Evolutionary conservation across 2,329 filamentous ascomycete genomes (phyloP).

Genomic region (Fusarium hainanense): DNA sequence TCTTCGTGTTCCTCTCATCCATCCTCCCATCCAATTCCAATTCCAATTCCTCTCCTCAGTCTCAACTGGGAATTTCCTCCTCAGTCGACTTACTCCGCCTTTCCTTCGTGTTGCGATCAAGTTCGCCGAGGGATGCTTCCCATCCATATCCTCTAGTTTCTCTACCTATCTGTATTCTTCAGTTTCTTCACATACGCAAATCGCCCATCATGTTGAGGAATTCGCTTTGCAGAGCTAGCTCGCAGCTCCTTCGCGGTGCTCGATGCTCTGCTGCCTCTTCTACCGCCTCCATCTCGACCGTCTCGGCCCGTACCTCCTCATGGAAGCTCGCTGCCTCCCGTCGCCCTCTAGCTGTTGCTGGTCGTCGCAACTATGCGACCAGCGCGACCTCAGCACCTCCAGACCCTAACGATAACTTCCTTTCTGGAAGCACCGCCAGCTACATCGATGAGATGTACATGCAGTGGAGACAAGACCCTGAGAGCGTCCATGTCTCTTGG

Average conservation of each 20-base stretch:
- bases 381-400: conserved; percentile 64
- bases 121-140: conserved; percentile 50
- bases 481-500: conserved; percentile 97
- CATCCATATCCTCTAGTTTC: conserved; percentile 39
- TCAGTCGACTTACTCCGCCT: conserved; percentile 61
- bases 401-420: conserved; percentile 94
- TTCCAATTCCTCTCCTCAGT: conserved; percentile 38
- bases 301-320: conserved; percentile 55
- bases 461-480: conserved; percentile 93
- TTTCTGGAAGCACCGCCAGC: conserved; percentile 96
- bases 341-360: conserved; percentile 61
- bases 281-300: conserved; percentile 57
- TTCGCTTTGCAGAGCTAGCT: conserved; percentile 72
- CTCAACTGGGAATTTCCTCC: conserved; percentile 25
- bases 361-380: conserved; percentile 66
- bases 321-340: conserved; percentile 59
- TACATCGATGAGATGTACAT: conserved; percentile 99
- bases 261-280: conserved; percentile 58
- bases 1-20: conserved; percentile 32
- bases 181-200: conserved; percentile 34
- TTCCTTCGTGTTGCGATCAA: conserved; percentile 55
- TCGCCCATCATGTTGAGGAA: conserved; percentile 75
- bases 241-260: conserved; percentile 68
- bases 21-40: conserved; percentile 24
- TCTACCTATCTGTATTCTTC: conserved; percentile 30